Percentiles rank a stretch among this genome's conserved stretches.
These are phyloP conservation scores for Aureoboletus auriporus DNA, from an alignment of 768 basidiomycete species.

Conservation along the genomic window DNA sequence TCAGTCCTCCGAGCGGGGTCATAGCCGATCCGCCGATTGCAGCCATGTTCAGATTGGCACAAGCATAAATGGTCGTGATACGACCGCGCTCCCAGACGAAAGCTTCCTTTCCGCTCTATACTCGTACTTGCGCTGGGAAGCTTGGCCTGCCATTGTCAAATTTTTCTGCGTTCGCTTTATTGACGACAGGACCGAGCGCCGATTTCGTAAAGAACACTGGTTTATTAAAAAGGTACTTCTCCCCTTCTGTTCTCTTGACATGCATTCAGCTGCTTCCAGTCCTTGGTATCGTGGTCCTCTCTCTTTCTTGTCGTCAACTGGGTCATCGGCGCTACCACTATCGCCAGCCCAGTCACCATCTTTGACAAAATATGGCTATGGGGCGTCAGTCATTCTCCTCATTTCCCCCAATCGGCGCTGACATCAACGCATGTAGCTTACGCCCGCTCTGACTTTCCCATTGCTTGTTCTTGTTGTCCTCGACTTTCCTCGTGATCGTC, in stretches of 20 bases:
- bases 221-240: slow-evolving; percentile 52
- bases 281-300: slow-evolving; percentile 59
- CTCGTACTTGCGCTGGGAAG: slow-evolving; percentile 50
- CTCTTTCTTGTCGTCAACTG: slow-evolving; percentile 67
- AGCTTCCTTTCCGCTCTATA: slow-evolving; percentile 30
- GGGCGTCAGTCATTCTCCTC: slow-evolving; percentile 36
- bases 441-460: slow-evolving; percentile 58
- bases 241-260: background rate
- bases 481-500: slow-evolving; percentile 66
- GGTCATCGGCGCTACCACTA: slow-evolving; percentile 55
- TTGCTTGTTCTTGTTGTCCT: slow-evolving; percentile 62
- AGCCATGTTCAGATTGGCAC: slow-evolving; percentile 34
- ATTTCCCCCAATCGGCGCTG: background rate
- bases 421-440: slow-evolving; percentile 34
- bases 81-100: slow-evolving; percentile 31
- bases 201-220: slow-evolving; percentile 66
- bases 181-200: slow-evolving; percentile 51
- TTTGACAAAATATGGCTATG: slow-evolving; percentile 63
- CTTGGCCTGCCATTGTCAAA: slow-evolving; percentile 50
- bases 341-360: slow-evolving; percentile 39
- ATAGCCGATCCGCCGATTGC: no score
- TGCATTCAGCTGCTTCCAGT: slow-evolving; percentile 24
- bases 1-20: slow-evolving; percentile 44
- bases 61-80: slow-evolving; percentile 34
- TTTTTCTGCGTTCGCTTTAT: slow-evolving; percentile 62